These are phyloP conservation scores for Syzygium aqueum DNA, from an alignment of 345 rosid species.

Conservation along the genomic window DNA sequence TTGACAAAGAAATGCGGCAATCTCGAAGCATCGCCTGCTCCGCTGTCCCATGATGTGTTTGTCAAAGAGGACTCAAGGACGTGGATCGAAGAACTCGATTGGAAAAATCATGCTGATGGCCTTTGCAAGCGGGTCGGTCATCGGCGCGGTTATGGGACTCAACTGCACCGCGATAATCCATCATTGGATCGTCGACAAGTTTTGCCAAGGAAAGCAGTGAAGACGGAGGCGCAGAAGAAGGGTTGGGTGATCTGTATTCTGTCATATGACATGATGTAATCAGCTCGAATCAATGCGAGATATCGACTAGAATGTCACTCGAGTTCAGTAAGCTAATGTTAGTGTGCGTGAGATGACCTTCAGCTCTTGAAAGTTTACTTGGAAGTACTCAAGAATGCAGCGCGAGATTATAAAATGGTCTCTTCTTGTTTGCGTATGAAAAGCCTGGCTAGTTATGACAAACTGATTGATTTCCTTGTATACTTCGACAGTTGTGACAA, in stretches of 20 bases:
- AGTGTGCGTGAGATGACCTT: no score
- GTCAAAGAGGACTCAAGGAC: not conserved
- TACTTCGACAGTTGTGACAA: no score
- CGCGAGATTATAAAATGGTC: no score
- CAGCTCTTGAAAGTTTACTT: no score
- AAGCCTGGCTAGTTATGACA: no score
- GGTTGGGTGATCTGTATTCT: not conserved
- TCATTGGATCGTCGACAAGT: not conserved
- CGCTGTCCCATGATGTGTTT: not conserved
- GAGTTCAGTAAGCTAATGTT: no score
- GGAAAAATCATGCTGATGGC: conserved; percentile 5
- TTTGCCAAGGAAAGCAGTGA: not conserved
- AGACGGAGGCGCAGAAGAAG: not conserved
- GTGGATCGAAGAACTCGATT: not conserved
- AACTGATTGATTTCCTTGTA: no score
- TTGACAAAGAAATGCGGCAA: not conserved
- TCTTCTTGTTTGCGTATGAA: no score
- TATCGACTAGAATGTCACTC: no score
- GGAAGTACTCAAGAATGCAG: no score
- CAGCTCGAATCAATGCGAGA: no score
- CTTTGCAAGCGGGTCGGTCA: not conserved
- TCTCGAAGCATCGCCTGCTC: not conserved
- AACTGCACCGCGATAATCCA: not conserved
- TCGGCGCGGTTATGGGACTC: not conserved
- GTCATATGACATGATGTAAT: not conserved